Evolutionary conservation across 306 rosid genomes (phyloP), one percentile per base, ranked within the genome.

Genomic region (Calophaca sinica): DNA sequence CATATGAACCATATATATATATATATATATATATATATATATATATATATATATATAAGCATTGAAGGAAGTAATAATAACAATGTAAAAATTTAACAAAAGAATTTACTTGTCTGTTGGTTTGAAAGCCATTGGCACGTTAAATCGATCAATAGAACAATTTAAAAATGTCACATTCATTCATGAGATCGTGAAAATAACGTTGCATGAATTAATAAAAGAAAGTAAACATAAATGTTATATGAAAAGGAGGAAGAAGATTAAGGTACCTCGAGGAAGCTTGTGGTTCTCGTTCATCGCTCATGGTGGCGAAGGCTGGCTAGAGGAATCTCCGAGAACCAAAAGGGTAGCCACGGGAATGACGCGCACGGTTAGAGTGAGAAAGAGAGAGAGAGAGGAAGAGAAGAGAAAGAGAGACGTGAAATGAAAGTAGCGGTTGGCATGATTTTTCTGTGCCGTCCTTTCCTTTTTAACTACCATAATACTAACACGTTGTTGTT

Each of bases 371-470:
- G 42, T 2, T 9, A 45, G 51, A 45, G 4, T 8, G 3, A 28
- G 13, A 78, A 32, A 71, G 70, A 77, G 49, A 57, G 9, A 77
- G n/a, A n/a, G 77, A 68, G 68, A 80, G 49, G 45, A 26, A 55
- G 76, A 67, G 9, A 77, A 78, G 36, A 71, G 70, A 77, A 55
- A 57, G 77, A 68, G 68, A 80, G 50, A 51, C 13, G 31, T 2
- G 7, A 51, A n/a, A 48, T 9, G 51, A 64, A 84, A 83, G 80
- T 62, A 77, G 80, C 9, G 91, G 90, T 52, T 77, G 76, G 68
- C 88, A 84, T 88, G 79, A 71, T 71, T 83, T 86, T 73, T 72
- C 84, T 77, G 62, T 70, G 64, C 62, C 59, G 44, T 60, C 72
- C 67, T 60, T 63, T 72, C 42, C 72, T 78, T 15, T 45, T 9